Conservation (phyloP, 1,139 yeast genomes). For the Meyerozyma sp. region DNA sequence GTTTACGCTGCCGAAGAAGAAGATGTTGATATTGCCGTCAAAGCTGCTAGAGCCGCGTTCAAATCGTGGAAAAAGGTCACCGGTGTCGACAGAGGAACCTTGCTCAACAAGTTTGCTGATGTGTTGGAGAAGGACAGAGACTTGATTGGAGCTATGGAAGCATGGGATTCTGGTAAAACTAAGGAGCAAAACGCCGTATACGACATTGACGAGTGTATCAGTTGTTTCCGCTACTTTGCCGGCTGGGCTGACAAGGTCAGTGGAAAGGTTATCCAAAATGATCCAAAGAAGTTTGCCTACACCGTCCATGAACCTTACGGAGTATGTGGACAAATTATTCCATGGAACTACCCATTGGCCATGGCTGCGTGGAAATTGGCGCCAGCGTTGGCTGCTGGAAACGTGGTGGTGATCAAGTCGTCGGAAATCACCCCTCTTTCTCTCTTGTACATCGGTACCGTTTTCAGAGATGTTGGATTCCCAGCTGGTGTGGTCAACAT, state of each 20-base stretch:
- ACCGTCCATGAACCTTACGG: slow-evolving; percentile 62
- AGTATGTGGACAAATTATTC: slow-evolving; percentile 73
- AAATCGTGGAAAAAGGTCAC: slow-evolving; percentile 41
- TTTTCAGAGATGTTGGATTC: slow-evolving; percentile 61
- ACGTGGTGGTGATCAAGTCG: slow-evolving; percentile 58
- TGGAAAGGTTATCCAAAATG: slow-evolving; percentile 66
- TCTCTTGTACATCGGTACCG: slow-evolving; percentile 47
- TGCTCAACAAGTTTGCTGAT: slow-evolving; percentile 56
- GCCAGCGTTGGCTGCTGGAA: slow-evolving; percentile 67
- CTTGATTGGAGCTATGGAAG: slow-evolving; percentile 60
- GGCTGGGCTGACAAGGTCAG: slow-evolving; percentile 81
- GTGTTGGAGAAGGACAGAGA: slow-evolving; percentile 54
- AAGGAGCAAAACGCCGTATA: slow-evolving; percentile 42
- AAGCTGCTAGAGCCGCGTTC: slow-evolving; percentile 68
- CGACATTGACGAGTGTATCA: slow-evolving; percentile 58
- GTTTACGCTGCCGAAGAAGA: slow-evolving; percentile 63
- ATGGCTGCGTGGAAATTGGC: slow-evolving; percentile 61
- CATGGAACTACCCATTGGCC: slow-evolving; percentile 58
- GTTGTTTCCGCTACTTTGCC: slow-evolving; percentile 64
- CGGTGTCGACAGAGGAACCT: slow-evolving; percentile 50
- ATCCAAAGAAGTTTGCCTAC: slow-evolving; percentile 55
- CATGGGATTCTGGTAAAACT: slow-evolving; percentile 80
- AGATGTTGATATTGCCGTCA: slow-evolving; percentile 76
- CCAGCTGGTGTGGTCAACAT: slow-evolving; percentile 69
- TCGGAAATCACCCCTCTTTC: slow-evolving; percentile 66